A percentile compares a stretch with the other conserved stretches of the same genome.
Evolutionary conservation across 331 rosid genomes (phyloP).

Genomic region (Phaseolus coccineus): DNA sequence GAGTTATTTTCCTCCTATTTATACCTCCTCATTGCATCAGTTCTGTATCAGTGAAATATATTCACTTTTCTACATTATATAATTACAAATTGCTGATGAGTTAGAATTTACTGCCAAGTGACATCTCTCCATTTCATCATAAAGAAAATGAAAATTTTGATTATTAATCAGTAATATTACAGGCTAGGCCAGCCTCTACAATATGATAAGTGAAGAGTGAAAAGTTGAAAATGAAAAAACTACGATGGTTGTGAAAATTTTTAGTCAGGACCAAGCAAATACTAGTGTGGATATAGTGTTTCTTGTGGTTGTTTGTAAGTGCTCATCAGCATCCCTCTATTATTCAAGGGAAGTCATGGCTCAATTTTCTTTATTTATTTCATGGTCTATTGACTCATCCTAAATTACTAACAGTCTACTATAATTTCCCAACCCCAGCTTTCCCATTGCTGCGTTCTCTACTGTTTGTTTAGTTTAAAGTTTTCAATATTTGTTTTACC

Average conservation of each 20-base stretch:
- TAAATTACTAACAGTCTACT: conserved; percentile 18
- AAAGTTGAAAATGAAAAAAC: background rate
- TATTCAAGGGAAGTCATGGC: conserved; percentile 21
- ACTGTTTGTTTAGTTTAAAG: conserved; percentile 25
- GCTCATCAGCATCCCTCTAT: background rate
- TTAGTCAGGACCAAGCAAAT: background rate
- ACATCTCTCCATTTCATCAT: conserved; percentile 6
- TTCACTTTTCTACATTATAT: too few relatives aligned
- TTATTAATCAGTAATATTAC: conserved; percentile 4
- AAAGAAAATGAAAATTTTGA: conserved; percentile 8
- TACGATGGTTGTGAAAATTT: background rate
- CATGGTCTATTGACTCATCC: conserved; percentile 7
- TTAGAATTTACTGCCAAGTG: conserved; percentile 13
- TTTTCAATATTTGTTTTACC: conserved; percentile 47
- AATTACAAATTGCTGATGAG: conserved; percentile 23
- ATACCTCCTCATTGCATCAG: too few relatives aligned
- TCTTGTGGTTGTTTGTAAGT: conserved; percentile 22
- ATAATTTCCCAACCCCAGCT: conserved; percentile 10
- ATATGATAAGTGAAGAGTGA: background rate
- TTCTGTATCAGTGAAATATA: too few relatives aligned
- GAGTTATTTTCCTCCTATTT: too few relatives aligned
- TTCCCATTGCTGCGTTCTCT: conserved; percentile 17
- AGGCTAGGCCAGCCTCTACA: conserved; percentile 7
- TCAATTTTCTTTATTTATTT: background rate
- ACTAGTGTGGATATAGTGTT: conserved; percentile 3